Percentiles rank a stretch among this genome's conserved stretches.
Conservation (phyloP, 345 rosid genomes). For the Gossypium anomalum region DNA sequence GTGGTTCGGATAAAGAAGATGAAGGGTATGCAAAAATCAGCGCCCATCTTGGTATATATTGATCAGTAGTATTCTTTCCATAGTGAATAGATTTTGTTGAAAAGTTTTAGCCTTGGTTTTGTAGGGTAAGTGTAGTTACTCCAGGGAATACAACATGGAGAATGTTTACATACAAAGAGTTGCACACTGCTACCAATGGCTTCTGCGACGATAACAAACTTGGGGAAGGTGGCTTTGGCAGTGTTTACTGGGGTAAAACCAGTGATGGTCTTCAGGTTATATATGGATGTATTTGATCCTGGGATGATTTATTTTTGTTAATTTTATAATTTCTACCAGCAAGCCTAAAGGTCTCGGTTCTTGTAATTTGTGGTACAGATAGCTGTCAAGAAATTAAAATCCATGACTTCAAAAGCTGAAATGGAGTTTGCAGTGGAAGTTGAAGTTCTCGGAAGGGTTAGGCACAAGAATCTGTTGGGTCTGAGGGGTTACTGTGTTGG, state of each 20-base stretch:
- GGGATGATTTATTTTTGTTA: neutral
- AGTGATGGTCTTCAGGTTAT: conserved; percentile 56
- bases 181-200: conserved; percentile 60
- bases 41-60: neutral
- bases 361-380: conserved; percentile 30
- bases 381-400: conserved; percentile 65
- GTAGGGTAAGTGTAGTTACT: conserved; percentile 19
- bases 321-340: neutral
- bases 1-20: conserved; percentile 39
- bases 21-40: conserved; percentile 33
- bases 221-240: conserved; percentile 60
- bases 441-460: conserved; percentile 66
- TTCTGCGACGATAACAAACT: conserved; percentile 61
- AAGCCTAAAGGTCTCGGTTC: neutral
- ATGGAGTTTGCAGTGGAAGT: conserved; percentile 81
- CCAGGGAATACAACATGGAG: conserved; percentile 49
- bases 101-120: neutral
- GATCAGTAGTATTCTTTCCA: neutral
- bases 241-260: conserved; percentile 73
- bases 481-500: conserved; percentile 60
- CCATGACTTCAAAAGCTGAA: conserved; percentile 65
- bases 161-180: conserved; percentile 63
- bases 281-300: neutral
- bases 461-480: conserved; percentile 62
- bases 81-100: neutral